Base-by-base conservation (phyloP, 163 green algal species). In the Scenedesmus sp. region DNA sequence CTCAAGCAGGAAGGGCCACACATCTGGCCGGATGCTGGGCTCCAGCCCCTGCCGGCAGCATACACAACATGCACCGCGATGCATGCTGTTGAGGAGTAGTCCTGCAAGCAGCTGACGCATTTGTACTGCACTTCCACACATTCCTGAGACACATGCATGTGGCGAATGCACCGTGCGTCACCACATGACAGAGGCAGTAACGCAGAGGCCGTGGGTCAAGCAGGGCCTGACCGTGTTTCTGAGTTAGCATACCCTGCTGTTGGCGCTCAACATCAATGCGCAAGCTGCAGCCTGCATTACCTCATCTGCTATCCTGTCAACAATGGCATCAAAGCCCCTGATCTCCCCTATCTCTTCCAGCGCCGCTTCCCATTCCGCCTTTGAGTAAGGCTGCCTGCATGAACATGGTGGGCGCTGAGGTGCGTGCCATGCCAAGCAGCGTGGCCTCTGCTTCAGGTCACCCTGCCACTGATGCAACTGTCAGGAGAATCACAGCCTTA, bases 1-100 rank as follows among this genome's bases (percentile, higher is more conserved):
- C n/a, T 91, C 91, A 22, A 95, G 83, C 51, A 95, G 86, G 78
- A 93, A 90, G 1, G 93, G 93, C 93, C 93, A 95, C 24, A 94
- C 68, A 59, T 95, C 91, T 1, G 90, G 40, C 10, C 91, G 79
- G 10, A 93, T 79, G 37, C 49, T 84, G 12, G 84, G 81, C 18
- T 94, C 91, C 33, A 95, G 61, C 9, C 93, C 91, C 93, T 95
- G 93, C n/a, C 42, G 30, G 30, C 2, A 13, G 33, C 43, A 59
- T 13, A 22, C 30, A 61, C 12, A 73, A 46, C 43, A 65, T 24
- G 26, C 72, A 81, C 15, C 7, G n/a, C 44, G 6, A 10, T 43
- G 30, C 61, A 81, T 51, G 59, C 40, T 18, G 37, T 35, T 7
- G 16, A 12, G 59, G 4, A 9, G 35, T 12, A 15, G 20, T 61